Evolutionary conservation across 2,329 filamentous ascomycete genomes (phyloP).

Genomic region (Epicoccum sorghinum): DNA sequence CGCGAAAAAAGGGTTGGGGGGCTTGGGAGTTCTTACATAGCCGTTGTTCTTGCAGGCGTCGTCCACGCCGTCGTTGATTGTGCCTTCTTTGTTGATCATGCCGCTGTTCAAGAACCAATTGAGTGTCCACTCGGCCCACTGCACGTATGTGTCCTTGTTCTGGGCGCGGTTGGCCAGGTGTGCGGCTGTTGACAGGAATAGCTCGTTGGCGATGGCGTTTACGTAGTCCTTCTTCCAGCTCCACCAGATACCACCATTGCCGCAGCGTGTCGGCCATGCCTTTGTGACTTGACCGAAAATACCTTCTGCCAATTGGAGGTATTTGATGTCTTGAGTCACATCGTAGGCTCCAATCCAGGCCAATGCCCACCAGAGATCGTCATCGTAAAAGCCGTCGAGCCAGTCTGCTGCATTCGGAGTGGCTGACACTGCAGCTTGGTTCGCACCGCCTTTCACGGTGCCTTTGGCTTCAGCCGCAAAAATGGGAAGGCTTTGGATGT

Average conservation of each 20-base stretch:
- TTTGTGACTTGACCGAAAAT: constrained; percentile 57
- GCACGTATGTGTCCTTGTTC: constrained; percentile 49
- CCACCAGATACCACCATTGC: constrained; percentile 58
- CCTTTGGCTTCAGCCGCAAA: constrained; percentile 8
- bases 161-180: constrained; percentile 59
- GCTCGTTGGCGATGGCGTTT: constrained; percentile 63
- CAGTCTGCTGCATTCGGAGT: constrained; percentile 37
- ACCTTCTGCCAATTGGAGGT: constrained; percentile 54
- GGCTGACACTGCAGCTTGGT: constrained; percentile 14
- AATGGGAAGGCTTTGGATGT: constrained; percentile 18
- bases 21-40: constrained; percentile 24
- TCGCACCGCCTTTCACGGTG: background rate
- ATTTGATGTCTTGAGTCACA: constrained; percentile 52
- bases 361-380: constrained; percentile 59
- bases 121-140: constrained; percentile 57
- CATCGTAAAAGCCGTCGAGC: constrained; percentile 58
- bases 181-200: constrained; percentile 62
- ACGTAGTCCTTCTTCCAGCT: constrained; percentile 53
- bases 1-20: background rate
- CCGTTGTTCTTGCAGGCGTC: constrained; percentile 61
- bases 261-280: constrained; percentile 48
- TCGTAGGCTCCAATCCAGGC: constrained; percentile 63
- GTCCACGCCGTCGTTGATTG: constrained; percentile 62
- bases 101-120: constrained; percentile 58
- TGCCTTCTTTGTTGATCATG: constrained; percentile 55